phyloP scores from a whole-genome alignment of 805 yeast genomes.

The Wickerhamomyces pijperi region DNA sequence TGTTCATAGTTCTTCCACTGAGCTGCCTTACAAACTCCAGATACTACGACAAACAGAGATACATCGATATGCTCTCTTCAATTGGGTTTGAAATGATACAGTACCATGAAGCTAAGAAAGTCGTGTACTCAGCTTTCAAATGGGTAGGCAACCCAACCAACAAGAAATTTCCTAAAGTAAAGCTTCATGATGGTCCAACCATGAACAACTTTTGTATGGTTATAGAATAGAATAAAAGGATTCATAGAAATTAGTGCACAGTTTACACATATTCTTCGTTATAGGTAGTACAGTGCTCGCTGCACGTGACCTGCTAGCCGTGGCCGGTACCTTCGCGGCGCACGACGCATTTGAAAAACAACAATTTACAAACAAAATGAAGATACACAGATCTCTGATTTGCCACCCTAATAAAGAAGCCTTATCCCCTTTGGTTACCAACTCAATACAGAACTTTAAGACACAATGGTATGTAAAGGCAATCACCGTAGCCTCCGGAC shows the following conservation, averaged over 20 bases:
- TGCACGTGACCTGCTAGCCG: too few relatives aligned
- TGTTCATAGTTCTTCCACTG: constrained; percentile 78
- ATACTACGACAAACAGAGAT: constrained; percentile 42
- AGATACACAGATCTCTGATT: too few relatives aligned
- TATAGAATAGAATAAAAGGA: constrained; percentile 12
- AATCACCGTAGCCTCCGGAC: too few relatives aligned
- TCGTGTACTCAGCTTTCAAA: constrained; percentile 60
- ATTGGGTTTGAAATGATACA: constrained; percentile 47
- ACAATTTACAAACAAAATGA: too few relatives aligned
- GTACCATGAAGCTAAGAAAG: constrained; percentile 53
- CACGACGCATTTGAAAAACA: too few relatives aligned
- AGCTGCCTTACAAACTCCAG: constrained; percentile 83
- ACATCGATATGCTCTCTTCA: constrained; percentile 34
- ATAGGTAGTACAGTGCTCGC: too few relatives aligned
- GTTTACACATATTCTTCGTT: too few relatives aligned
- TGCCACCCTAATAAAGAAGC: too few relatives aligned
- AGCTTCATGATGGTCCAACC: constrained; percentile 42
- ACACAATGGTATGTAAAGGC: neutral
- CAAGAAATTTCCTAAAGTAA: constrained; percentile 25
- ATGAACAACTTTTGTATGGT: constrained; percentile 64
- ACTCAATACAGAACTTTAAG: neutral
- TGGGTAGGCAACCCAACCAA: constrained; percentile 27
- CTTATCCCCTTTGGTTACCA: too few relatives aligned
- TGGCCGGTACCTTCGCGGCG: too few relatives aligned
- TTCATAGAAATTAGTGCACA: too few relatives aligned